Evolutionary conservation across 108 stramenopile species (phyloP), one percentile per base, ranked within the genome.

Genomic region (Stephanodiscus minutulus): DNA sequence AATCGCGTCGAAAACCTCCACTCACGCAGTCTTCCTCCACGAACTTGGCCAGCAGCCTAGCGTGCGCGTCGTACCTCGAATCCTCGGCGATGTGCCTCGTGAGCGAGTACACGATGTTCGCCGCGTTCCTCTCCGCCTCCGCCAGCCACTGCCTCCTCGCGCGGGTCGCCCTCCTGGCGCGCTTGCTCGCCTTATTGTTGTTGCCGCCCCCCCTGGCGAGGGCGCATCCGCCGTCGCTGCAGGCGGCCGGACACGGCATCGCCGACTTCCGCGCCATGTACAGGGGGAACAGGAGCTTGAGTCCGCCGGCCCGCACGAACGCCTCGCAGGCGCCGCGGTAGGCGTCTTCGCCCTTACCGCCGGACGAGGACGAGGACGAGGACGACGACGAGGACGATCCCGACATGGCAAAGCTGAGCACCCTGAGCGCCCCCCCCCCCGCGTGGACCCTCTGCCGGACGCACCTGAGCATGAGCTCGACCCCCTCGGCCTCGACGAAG

Each of bases 391-490:
- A 33, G 7, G 73, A 43, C 17, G 65, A 61, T 7, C 77, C 82
- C 35, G 82, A 79, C 48, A 87, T 74, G 28, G 84, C 82, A 69
- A 89, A 89, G 57, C 86, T 86, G 39, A 89, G 74, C 13, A 87
- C 75, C 62, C 86, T 85, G 7, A 93, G 55, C 2, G 79, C 73
- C 0, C 74, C 81, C 18, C 82, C 88, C 22, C 92, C 92, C 21
- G 88, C 83, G 62, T 91, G 89, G 37, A 89, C 87, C 25, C 77
- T 74, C 68, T 91, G 87, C 24, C 88, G 87, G 15, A 90, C 46
- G 75, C 89, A 90, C n/a, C 88, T 69, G 9, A 91, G 46, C 62
- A 91, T 86, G 44, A 93, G 53, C 76, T 93, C 86, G 15, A 89
- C 74, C 0, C 92, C 92, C 67, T 93, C 85, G 4, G 78, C 78